These are phyloP conservation scores for Phytophthora tubulina DNA, from an alignment of 352 stramenopile genomes.

Conservation along the genomic window DNA sequence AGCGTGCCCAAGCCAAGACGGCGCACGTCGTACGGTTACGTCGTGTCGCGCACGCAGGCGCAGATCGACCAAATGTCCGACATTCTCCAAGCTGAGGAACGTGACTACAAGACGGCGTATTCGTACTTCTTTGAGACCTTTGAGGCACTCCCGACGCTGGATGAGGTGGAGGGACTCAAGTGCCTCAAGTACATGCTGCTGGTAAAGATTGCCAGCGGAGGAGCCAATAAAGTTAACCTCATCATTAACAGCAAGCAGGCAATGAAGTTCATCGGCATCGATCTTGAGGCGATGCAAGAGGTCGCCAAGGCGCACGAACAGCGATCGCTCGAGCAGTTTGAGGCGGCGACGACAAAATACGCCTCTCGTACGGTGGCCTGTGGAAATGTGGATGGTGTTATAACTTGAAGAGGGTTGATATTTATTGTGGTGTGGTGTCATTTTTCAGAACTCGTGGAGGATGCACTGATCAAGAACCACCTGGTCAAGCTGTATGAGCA, in stretches of 20 bases:
- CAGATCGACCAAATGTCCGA: constrained; percentile 98
- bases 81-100: constrained; percentile 97
- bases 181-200: constrained; percentile 99
- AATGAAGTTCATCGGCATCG: constrained; percentile 97
- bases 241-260: constrained; percentile 97
- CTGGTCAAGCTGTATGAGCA: constrained; percentile 97
- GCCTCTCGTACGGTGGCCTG: constrained; percentile 55
- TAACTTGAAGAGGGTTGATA: constrained; percentile 1
- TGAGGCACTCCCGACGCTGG: constrained; percentile 94
- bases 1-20: constrained; percentile 96
- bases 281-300: constrained; percentile 97
- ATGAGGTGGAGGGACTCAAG: constrained; percentile 83
- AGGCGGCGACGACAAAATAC: constrained; percentile 92
- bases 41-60: constrained; percentile 95
- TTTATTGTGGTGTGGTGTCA: constrained; percentile 7
- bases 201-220: constrained; percentile 94
- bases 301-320: constrained; percentile 96
- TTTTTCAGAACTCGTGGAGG: constrained; percentile 79
- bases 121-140: constrained; percentile 99
- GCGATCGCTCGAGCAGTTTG: constrained; percentile 93
- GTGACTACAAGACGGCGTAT: constrained; percentile 99
- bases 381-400: background rate
- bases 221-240: constrained; percentile 93
- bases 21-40: constrained; percentile 97
- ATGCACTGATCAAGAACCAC: constrained; percentile 94